phyloP scores from a whole-genome alignment of 2,329 filamentous ascomycete genomes.

The Monilinia fructigena region DNA sequence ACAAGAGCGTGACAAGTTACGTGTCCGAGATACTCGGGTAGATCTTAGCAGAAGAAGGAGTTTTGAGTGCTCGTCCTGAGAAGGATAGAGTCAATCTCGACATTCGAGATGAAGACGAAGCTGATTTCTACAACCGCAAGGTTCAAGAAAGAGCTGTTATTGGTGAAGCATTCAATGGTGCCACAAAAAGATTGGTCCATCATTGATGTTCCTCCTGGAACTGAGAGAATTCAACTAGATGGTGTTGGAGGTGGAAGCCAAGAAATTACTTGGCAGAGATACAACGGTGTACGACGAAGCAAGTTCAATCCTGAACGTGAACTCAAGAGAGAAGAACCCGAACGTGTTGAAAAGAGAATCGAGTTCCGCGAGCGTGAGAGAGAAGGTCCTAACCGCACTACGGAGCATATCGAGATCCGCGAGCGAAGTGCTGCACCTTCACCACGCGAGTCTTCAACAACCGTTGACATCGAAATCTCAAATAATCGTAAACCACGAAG shows the following conservation, averaged over 20 bases:
- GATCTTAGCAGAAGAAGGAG: constrained; percentile 35
- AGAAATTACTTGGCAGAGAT: constrained; percentile 76
- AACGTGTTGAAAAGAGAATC: constrained; percentile 22
- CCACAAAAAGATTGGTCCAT: constrained; percentile 77
- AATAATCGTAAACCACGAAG: constrained; percentile 20
- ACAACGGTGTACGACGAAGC: constrained; percentile 72
- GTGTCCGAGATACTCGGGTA: constrained; percentile 41
- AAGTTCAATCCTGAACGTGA: constrained; percentile 72
- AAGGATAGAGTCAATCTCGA: constrained; percentile 32
- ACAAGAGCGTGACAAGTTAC: constrained; percentile 39
- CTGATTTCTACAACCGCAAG: constrained; percentile 65
- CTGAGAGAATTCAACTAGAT: constrained; percentile 78
- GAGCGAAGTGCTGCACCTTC: constrained; percentile 27
- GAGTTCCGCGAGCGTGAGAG: constrained; percentile 18
- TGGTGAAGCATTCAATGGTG: constrained; percentile 72
- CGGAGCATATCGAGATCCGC: constrained; percentile 31
- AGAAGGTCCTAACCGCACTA: constrained; percentile 22
- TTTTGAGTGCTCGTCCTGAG: constrained; percentile 34
- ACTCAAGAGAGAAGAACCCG: constrained; percentile 29
- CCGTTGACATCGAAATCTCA: constrained; percentile 39
- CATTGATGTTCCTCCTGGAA: constrained; percentile 80
- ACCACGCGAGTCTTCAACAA: constrained; percentile 28
- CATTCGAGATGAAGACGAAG: constrained; percentile 47
- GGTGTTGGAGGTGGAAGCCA: constrained; percentile 71
- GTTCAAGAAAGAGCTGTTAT: constrained; percentile 65